Conservation (phyloP, 176 grass and related monocot species). For the Phoenix dactylifera region DNA sequence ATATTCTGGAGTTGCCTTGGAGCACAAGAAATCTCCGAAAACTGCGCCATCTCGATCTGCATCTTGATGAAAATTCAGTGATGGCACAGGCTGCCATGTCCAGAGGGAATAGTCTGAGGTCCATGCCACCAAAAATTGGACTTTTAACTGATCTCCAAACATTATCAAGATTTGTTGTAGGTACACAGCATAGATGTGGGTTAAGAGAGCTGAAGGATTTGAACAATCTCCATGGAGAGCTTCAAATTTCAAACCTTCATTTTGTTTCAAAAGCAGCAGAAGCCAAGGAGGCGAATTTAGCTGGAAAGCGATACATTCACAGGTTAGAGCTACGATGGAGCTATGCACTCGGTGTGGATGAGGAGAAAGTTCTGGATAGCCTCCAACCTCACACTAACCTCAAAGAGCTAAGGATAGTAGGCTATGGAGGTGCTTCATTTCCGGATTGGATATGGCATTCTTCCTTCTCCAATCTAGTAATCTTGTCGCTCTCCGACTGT, state of each 20-base stretch:
- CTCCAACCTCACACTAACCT: conserved; percentile 21
- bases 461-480: conserved; percentile 1
- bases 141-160: conserved; percentile 12
- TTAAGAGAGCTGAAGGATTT: conserved; percentile 16
- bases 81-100: conserved; percentile 3
- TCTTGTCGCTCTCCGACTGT: too few species aligned
- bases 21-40: conserved; percentile 16
- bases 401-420: conserved; percentile 10
- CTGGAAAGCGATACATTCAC: conserved; percentile 8
- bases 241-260: conserved; percentile 10
- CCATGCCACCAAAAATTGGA: conserved; percentile 17
- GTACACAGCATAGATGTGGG: background rate
- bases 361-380: background rate
- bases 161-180: conserved; percentile 9
- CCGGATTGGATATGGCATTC: conserved; percentile 20
- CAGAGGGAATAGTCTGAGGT: background rate
- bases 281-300: background rate
- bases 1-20: conserved; percentile 4
- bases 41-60: conserved; percentile 9
- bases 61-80: conserved; percentile 7
- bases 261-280: conserved; percentile 2
- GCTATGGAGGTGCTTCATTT: conserved; percentile 9
- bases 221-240: conserved; percentile 11
- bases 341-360: background rate
- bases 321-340: conserved; percentile 6